These are phyloP conservation scores for Neonectria coccinea DNA, from an alignment of 2,329 filamentous ascomycete genomes.

Conservation along the genomic window DNA sequence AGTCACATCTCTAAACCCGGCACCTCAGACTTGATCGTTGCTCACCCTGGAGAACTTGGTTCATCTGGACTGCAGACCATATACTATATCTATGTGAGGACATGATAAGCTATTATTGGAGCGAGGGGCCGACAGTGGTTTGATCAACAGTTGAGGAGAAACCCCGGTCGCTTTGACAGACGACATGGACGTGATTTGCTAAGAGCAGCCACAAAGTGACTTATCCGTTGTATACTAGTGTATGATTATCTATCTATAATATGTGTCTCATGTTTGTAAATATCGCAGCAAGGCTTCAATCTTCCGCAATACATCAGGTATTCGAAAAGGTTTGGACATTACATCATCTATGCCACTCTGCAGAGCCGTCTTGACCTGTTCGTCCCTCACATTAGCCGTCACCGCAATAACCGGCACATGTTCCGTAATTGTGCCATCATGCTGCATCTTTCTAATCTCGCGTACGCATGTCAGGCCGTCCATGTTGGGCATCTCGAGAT, in stretches of 20 bases:
- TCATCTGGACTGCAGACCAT: no score
- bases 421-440: slow-evolving; percentile 44
- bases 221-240: background rate
- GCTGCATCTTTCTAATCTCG: slow-evolving; percentile 55
- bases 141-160: no score
- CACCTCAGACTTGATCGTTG: no score
- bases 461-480: slow-evolving; percentile 58
- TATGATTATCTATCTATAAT: background rate
- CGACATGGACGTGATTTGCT: no score
- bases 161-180: no score
- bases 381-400: slow-evolving; percentile 61
- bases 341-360: slow-evolving; percentile 62
- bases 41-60: no score
- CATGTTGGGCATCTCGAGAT: slow-evolving; percentile 64
- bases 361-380: slow-evolving; percentile 56
- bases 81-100: no score
- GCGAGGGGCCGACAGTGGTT: no score
- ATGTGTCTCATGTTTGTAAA: background rate
- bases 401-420: slow-evolving; percentile 61
- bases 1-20: no score
- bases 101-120: no score
- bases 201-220: no score
- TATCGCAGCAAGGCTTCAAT: slow-evolving; percentile 54
- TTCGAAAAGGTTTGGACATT: slow-evolving; percentile 69
- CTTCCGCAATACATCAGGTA: slow-evolving; percentile 65